phyloP scores from a whole-genome alignment of 805 yeast genomes.

The Saturnispora kantuleensis region DNA sequence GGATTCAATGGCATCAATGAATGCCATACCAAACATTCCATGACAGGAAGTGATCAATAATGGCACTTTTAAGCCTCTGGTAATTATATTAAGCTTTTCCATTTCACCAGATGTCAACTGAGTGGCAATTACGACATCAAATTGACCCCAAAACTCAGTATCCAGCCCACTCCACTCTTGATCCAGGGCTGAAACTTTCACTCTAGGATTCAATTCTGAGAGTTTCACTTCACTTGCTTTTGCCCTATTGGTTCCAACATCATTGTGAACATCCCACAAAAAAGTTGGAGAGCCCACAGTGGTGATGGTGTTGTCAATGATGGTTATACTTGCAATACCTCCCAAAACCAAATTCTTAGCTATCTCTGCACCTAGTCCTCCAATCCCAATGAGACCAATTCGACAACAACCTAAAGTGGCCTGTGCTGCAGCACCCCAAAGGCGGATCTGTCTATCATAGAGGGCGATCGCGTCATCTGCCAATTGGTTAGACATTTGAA shows the following conservation, averaged over 20 bases:
- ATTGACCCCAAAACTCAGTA: constrained; percentile 36
- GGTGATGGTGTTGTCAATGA: constrained; percentile 43
- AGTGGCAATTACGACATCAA: constrained; percentile 68
- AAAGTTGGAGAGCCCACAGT: constrained; percentile 47
- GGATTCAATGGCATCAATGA: constrained; percentile 68
- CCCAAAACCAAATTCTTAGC: constrained; percentile 80
- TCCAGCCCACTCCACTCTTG: constrained; percentile 15
- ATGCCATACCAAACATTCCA: constrained; percentile 77
- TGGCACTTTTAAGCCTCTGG: constrained; percentile 51
- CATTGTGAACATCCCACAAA: constrained; percentile 56
- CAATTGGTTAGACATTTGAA: background rate
- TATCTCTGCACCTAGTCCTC: constrained; percentile 74
- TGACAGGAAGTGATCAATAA: constrained; percentile 58
- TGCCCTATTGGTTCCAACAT: constrained; percentile 47
- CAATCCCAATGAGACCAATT: constrained; percentile 59
- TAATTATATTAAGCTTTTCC: constrained; percentile 38
- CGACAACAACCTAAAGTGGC: constrained; percentile 61
- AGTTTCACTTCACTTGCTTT: constrained; percentile 48
- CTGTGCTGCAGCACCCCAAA: constrained; percentile 96
- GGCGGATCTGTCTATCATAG: constrained; percentile 87
- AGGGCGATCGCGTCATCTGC: constrained; percentile 70
- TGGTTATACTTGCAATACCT: constrained; percentile 72
- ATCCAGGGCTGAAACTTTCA: constrained; percentile 31
- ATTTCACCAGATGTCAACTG: constrained; percentile 41
- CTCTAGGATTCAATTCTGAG: constrained; percentile 73